Evolutionary conservation across 1,284 basidiomycete genomes (phyloP).

Genomic region (Cutaneotrichosporon daszewskae): DNA sequence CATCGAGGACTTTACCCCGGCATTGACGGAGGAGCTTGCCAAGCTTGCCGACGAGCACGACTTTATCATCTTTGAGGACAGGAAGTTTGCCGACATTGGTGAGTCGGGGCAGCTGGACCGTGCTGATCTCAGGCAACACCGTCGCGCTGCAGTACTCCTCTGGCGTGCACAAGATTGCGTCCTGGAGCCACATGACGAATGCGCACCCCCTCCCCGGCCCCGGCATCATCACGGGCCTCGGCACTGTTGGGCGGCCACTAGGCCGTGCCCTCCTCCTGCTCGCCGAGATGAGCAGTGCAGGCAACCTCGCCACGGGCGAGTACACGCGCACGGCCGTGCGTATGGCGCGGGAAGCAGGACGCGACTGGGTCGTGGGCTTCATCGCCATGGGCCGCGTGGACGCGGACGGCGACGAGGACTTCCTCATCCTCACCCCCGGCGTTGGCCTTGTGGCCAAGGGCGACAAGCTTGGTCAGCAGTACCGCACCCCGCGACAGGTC

Average conservation of each 20-base stretch:
- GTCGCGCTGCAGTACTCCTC: constrained; percentile 90
- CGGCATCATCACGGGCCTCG: constrained; percentile 81
- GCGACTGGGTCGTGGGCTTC: constrained; percentile 90
- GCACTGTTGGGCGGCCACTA: constrained; percentile 75
- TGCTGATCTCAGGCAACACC: constrained; percentile 70
- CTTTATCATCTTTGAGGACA: constrained; percentile 96
- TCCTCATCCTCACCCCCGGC: constrained; percentile 87
- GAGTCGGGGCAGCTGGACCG: background rate
- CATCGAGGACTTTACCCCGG: constrained; percentile 79
- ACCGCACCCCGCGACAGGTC: constrained; percentile 84
- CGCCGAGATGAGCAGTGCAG: constrained; percentile 93
- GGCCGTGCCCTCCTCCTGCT: constrained; percentile 83
- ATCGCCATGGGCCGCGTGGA: constrained; percentile 85
- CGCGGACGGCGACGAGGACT: constrained; percentile 63
- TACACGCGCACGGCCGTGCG: constrained; percentile 82
- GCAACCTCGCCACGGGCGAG: constrained; percentile 71
- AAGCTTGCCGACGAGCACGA: constrained; percentile 74
- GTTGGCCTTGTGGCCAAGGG: constrained; percentile 78
- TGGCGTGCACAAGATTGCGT: constrained; percentile 88
- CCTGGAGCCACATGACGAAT: constrained; percentile 96
- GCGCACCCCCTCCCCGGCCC: constrained; percentile 94
- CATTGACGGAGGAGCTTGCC: constrained; percentile 65
- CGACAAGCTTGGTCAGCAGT: constrained; percentile 92
- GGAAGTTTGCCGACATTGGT: constrained; percentile 99
- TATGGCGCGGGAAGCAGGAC: constrained; percentile 68